Percentiles rank a stretch among this genome's conserved stretches.
These are phyloP conservation scores for Diplodia sapinea DNA, from an alignment of 2,329 filamentous ascomycete species.

Conservation along the genomic window DNA sequence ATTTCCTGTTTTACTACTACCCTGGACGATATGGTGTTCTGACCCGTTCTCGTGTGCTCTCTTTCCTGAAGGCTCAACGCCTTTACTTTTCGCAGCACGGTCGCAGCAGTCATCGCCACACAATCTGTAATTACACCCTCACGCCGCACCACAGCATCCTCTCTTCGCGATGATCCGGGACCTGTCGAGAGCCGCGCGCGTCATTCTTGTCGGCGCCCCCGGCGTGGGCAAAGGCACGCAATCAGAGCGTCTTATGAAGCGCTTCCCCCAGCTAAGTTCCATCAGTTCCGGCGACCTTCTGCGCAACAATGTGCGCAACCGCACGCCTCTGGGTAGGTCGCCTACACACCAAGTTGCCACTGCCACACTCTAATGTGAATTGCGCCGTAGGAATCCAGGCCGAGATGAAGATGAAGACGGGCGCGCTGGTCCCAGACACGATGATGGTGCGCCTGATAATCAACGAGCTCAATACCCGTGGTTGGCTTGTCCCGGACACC, in stretches of 20 bases:
- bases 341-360: background rate
- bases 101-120: slow-evolving; percentile 2
- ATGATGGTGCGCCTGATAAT: slow-evolving; percentile 92
- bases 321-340: slow-evolving; percentile 78
- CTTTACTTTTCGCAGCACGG: background rate
- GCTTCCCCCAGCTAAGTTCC: slow-evolving; percentile 85
- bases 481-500: slow-evolving; percentile 71
- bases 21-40: slow-evolving; percentile 13
- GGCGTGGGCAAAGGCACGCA: slow-evolving; percentile 97
- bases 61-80: slow-evolving; percentile 3
- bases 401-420: slow-evolving; percentile 84
- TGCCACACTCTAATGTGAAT: slow-evolving; percentile 3
- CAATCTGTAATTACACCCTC: background rate
- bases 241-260: slow-evolving; percentile 81
- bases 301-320: slow-evolving; percentile 87
- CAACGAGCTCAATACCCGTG: slow-evolving; percentile 81
- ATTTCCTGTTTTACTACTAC: slow-evolving; percentile 1
- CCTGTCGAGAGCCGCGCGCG: slow-evolving; percentile 73
- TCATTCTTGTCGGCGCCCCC: slow-evolving; percentile 95
- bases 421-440: slow-evolving; percentile 87
- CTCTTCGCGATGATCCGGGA: slow-evolving; percentile 38
- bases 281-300: slow-evolving; percentile 95
- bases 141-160: background rate
- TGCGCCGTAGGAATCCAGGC: slow-evolving; percentile 77
- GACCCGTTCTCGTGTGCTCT: slow-evolving; percentile 8